phyloP scores from a whole-genome alignment of 2,329 filamentous ascomycete genomes.

The Penicillium hesseltinei region DNA sequence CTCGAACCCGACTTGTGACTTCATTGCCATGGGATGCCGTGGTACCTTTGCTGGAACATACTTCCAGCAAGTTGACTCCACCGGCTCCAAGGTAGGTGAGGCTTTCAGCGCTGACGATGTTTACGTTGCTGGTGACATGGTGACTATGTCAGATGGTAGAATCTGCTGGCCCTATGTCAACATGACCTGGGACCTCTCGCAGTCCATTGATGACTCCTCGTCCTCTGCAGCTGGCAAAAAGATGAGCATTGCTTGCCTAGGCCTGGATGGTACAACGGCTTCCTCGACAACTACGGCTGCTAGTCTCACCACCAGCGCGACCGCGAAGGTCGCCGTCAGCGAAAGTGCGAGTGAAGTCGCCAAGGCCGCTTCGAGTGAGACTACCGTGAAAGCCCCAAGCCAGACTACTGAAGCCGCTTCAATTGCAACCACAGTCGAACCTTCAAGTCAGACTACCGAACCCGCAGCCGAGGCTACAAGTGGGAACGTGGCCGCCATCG shows the following conservation, averaged over 20 bases:
- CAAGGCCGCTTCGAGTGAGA: neutral
- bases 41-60: slow-evolving; percentile 59
- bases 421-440: neutral
- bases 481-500: neutral
- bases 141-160: slow-evolving; percentile 55
- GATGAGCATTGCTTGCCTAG: neutral
- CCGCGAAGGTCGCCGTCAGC: neutral
- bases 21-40: slow-evolving; percentile 59
- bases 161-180: slow-evolving; percentile 54
- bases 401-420: neutral
- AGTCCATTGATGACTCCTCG: slow-evolving; percentile 23
- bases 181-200: slow-evolving; percentile 42
- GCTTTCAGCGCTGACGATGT: slow-evolving; percentile 54
- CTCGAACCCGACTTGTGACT: slow-evolving; percentile 54
- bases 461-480: neutral
- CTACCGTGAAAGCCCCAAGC: neutral
- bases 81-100: slow-evolving; percentile 53
- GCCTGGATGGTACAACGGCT: neutral
- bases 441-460: neutral
- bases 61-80: slow-evolving; percentile 57
- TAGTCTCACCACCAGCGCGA: neutral
- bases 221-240: neutral
- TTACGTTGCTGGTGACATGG: slow-evolving; percentile 63
- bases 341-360: neutral
- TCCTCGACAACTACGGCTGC: neutral